A percentile compares a stretch with the other conserved stretches of the same genome.
Evolutionary conservation across 805 yeast species (phyloP).

Genomic region (Starmerella floricola): DNA sequence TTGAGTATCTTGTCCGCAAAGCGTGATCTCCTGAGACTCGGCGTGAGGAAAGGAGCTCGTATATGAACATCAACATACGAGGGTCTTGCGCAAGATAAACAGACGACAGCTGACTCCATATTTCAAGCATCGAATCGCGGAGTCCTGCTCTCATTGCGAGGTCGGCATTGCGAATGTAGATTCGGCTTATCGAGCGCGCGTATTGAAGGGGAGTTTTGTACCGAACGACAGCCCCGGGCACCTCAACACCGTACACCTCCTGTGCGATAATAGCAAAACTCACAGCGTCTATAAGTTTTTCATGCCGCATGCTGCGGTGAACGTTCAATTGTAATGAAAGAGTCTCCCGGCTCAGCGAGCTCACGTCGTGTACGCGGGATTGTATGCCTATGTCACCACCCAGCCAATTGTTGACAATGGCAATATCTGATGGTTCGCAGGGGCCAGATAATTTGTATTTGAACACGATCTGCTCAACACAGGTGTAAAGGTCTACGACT

Average conservation of each 20-base stretch:
- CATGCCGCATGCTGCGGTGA: neutral
- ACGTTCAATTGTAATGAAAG: too few species aligned
- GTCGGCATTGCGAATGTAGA: neutral
- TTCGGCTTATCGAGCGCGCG: neutral
- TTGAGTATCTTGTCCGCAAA: too few species aligned
- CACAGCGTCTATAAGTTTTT: neutral
- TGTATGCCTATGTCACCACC: neutral
- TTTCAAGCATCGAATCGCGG: slow-evolving; percentile 1
- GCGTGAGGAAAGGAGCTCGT: too few species aligned
- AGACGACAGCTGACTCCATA: slow-evolving; percentile 13
- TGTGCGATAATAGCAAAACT: neutral
- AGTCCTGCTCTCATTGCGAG: slow-evolving; percentile 9
- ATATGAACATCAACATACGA: slow-evolving; percentile 13
- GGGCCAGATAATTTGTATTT: too few species aligned
- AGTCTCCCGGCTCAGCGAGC: neutral
- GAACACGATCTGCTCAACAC: too few species aligned
- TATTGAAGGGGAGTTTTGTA: neutral
- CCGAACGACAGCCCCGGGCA: neutral
- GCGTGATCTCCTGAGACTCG: too few species aligned
- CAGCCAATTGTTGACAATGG: neutral
- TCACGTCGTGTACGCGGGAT: neutral
- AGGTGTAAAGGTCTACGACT: too few species aligned
- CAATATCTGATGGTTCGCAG: neutral
- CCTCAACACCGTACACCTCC: neutral
- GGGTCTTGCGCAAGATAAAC: slow-evolving; percentile 20